phyloP scores from a whole-genome alignment of 2,329 filamentous ascomycete genomes.

The Arthrinium puccinioides region DNA sequence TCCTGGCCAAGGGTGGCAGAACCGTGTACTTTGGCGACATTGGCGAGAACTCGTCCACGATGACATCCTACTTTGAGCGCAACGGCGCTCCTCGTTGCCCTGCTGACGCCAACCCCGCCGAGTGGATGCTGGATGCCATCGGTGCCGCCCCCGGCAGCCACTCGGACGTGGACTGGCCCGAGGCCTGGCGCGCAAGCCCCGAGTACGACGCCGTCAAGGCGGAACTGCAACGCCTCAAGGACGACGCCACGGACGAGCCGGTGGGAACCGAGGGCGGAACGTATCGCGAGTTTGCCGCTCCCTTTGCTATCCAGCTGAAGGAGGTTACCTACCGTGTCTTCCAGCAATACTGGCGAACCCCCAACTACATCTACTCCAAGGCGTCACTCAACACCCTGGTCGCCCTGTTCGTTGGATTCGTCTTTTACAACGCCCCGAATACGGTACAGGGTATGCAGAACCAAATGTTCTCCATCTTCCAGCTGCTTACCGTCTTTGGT shows the following conservation, averaged over 20 bases:
- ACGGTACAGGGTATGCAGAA: slow-evolving; percentile 71
- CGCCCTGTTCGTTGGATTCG: slow-evolving; percentile 71
- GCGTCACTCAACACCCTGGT: slow-evolving; percentile 49
- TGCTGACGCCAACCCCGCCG: slow-evolving; percentile 66
- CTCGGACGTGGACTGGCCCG: slow-evolving; percentile 54
- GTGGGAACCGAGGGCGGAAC: slow-evolving; percentile 25
- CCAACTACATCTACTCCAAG: slow-evolving; percentile 73
- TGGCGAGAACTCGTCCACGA: slow-evolving; percentile 58
- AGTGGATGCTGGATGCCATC: slow-evolving; percentile 63
- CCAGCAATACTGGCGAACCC: slow-evolving; percentile 78
- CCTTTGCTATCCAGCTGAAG: slow-evolving; percentile 58
- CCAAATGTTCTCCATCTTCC: slow-evolving; percentile 77
- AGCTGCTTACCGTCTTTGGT: slow-evolving; percentile 72
- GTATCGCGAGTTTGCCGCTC: slow-evolving; percentile 73
- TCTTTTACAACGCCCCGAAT: slow-evolving; percentile 64
- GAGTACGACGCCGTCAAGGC: slow-evolving; percentile 38
- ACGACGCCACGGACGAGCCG: slow-evolving; percentile 29
- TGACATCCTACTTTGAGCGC: slow-evolving; percentile 71
- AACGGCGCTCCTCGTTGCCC: slow-evolving; percentile 62
- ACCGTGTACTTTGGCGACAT: slow-evolving; percentile 81
- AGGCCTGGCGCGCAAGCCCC: slow-evolving; percentile 33
- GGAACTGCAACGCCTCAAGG: slow-evolving; percentile 49
- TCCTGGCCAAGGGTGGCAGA: slow-evolving; percentile 67
- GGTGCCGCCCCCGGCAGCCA: slow-evolving; percentile 56
- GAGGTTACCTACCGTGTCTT: slow-evolving; percentile 65